Evolutionary conservation across 306 rosid genomes (phyloP).

Genomic region (Betula pendula): DNA sequence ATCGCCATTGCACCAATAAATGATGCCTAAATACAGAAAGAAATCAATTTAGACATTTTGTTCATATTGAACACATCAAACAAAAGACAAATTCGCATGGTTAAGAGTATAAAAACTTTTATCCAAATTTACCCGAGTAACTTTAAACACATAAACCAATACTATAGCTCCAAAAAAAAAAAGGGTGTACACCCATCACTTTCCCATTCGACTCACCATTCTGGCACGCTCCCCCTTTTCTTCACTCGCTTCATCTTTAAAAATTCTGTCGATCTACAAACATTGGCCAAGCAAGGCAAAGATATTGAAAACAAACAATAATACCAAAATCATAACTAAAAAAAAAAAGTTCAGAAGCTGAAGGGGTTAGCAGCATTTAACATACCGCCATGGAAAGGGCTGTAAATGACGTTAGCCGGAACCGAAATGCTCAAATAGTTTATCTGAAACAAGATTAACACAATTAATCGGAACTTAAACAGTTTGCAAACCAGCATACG

Average conservation of each 20-base stretch:
- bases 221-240: conserved; percentile 98
- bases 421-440: conserved; percentile 21
- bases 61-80: background rate
- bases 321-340: background rate
- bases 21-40: conserved; percentile 57
- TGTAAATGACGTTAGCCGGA: conserved; percentile 21
- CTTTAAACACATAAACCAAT: background rate
- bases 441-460: background rate
- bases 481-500: background rate
- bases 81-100: background rate
- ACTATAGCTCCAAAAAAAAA: background rate
- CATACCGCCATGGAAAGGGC: conserved; percentile 64
- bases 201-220: conserved; percentile 58
- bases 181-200: background rate
- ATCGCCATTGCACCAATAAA: conserved; percentile 95
- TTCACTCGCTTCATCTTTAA: conserved; percentile 94
- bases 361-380: conserved; percentile 5
- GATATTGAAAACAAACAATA: background rate
- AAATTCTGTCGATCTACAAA: conserved; percentile 57
- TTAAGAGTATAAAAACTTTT: background rate
- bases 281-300: conserved; percentile 30
- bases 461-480: background rate
- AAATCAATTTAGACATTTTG: background rate
- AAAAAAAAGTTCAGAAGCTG: background rate
- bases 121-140: background rate